These are phyloP conservation scores for Penicillium paxilli DNA, from an alignment of 495 filamentous ascomycete species.

Conservation along the genomic window DNA sequence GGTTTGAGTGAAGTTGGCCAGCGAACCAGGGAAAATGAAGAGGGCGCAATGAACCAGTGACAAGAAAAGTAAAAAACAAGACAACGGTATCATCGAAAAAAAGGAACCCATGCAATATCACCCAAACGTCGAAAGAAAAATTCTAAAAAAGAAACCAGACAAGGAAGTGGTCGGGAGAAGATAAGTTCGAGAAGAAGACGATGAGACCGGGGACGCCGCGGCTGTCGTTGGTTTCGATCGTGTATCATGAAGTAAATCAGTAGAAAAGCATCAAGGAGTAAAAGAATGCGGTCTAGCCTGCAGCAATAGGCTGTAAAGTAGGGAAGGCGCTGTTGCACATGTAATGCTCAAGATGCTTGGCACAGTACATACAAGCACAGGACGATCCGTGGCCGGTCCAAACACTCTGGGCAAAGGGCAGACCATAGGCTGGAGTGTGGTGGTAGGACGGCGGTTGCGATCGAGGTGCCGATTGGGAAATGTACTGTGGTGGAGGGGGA, in stretches of 20 bases:
- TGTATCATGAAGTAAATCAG: slow-evolving; percentile 18
- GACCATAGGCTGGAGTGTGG: slow-evolving; percentile 50
- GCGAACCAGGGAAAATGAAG: slow-evolving; percentile 21
- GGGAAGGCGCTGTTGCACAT: slow-evolving; percentile 61
- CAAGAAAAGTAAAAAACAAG: slow-evolving; percentile 8
- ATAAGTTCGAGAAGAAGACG: slow-evolving; percentile 15
- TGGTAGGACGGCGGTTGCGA: slow-evolving; percentile 55
- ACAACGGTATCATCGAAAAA: slow-evolving; percentile 43
- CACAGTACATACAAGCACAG: slow-evolving; percentile 69
- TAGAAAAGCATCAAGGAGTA: slow-evolving; percentile 4
- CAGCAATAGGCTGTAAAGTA: slow-evolving; percentile 57
- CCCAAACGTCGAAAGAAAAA: slow-evolving; percentile 25
- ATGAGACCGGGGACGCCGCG: slow-evolving; percentile 8
- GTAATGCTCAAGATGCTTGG: slow-evolving; percentile 62
- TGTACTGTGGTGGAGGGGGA: slow-evolving; percentile 48
- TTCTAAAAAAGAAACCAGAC: slow-evolving; percentile 23
- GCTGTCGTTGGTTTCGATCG: slow-evolving; percentile 16
- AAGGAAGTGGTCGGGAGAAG: neutral
- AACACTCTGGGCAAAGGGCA: slow-evolving; percentile 56
- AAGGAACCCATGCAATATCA: slow-evolving; percentile 30
- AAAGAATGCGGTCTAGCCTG: slow-evolving; percentile 20
- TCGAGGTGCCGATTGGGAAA: slow-evolving; percentile 38
- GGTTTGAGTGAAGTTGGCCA: slow-evolving; percentile 21
- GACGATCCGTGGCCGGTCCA: slow-evolving; percentile 64
- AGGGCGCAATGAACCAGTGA: slow-evolving; percentile 28